Conservation (phyloP, 305 asterid genomes). For the Fraxinus latifolia region DNA sequence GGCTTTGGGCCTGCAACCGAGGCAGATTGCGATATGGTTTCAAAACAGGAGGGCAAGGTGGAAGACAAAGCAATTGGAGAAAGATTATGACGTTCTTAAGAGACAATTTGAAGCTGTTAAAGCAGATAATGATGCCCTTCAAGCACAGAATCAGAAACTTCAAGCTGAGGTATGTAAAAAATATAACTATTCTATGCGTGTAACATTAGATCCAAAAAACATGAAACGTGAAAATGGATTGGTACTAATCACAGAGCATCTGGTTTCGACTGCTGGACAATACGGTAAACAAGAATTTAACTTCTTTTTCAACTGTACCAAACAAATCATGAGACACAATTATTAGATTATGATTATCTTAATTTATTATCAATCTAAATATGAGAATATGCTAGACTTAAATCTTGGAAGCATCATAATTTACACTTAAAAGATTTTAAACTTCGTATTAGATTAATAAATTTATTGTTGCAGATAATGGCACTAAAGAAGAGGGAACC, state of each 20-base stretch:
- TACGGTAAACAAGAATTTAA: neutral
- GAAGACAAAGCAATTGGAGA: conserved; percentile 71
- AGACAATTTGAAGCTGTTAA: conserved; percentile 12
- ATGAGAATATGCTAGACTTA: neutral
- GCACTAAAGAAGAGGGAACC: conserved; percentile 57
- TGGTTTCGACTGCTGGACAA: neutral
- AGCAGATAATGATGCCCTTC: conserved; percentile 4
- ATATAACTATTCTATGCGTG: neutral
- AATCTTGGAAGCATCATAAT: neutral
- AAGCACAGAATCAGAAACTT: conserved; percentile 4
- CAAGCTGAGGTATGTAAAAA: conserved; percentile 31
- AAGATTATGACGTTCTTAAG: conserved; percentile 53
- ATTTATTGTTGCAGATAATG: conserved; percentile 40
- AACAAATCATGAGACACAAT: neutral
- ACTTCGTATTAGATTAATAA: conserved; percentile 23
- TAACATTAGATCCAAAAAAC: neutral
- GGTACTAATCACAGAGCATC: neutral
- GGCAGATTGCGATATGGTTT: conserved; percentile 71
- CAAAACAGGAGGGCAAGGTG: conserved; percentile 69
- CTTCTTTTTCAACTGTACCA: neutral
- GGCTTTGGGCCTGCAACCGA: conserved; percentile 69
- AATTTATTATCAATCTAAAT: neutral
- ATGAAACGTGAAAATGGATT: neutral
- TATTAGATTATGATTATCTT: neutral
- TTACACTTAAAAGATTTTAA: neutral